Evolutionary conservation across 1,284 basidiomycete species (phyloP).

Genomic region (Ustilago lituana): DNA sequence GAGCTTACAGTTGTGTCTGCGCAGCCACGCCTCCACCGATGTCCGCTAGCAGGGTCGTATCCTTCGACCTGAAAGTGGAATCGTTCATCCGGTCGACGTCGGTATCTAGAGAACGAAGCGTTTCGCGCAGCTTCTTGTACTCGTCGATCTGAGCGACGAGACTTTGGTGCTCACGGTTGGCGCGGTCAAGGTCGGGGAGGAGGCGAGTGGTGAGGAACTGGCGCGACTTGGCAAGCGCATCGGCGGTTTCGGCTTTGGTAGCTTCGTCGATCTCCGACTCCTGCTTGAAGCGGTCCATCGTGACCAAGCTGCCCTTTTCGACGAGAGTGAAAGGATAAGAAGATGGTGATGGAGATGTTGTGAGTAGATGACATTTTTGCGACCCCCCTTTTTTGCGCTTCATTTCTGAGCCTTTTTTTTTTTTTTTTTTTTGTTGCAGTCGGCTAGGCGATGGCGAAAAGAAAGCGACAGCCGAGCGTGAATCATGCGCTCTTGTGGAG

Average conservation of each 20-base stretch:
- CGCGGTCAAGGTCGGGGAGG: constrained; percentile 41
- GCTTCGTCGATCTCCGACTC: constrained; percentile 39
- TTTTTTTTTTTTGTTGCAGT: constrained; percentile 5
- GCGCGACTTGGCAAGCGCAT: constrained; percentile 36
- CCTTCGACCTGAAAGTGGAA: neutral
- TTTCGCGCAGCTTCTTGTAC: constrained; percentile 34
- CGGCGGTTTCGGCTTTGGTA: constrained; percentile 36
- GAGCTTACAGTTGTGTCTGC: constrained; percentile 23
- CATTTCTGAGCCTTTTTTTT: no score
- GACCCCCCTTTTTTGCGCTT: constrained; percentile 6
- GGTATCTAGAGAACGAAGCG: constrained; percentile 25
- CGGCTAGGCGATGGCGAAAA: constrained; percentile 23
- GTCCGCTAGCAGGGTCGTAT: constrained; percentile 17
- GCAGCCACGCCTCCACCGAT: constrained; percentile 30
- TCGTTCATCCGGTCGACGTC: constrained; percentile 5
- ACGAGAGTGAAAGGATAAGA: neutral
- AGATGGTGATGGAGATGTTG: constrained; percentile 2
- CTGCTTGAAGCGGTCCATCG: constrained; percentile 34
- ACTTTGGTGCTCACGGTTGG: constrained; percentile 31
- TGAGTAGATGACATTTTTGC: constrained; percentile 1
- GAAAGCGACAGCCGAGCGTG: constrained; percentile 5
- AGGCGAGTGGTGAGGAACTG: constrained; percentile 41
- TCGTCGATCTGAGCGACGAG: constrained; percentile 37
- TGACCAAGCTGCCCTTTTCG: neutral
- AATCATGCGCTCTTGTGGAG: constrained; percentile 4